phyloP scores from a whole-genome alignment of 2,329 filamentous ascomycete genomes.

The Ceratocystis ficicola region DNA sequence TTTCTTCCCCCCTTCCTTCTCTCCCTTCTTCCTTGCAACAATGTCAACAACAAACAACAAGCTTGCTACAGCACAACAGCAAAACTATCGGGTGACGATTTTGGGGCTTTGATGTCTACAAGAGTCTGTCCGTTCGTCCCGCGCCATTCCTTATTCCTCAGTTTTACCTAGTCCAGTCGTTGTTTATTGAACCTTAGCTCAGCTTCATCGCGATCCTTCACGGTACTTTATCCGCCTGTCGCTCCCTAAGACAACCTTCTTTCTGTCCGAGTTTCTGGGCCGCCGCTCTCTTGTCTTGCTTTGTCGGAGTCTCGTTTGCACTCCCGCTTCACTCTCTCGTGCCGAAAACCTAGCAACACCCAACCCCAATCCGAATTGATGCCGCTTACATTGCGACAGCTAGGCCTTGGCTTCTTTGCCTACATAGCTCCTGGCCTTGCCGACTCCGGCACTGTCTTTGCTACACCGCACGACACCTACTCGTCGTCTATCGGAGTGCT shows the following conservation, averaged over 20 bases:
- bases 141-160: not conserved
- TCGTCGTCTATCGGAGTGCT: conserved; percentile 46
- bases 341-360: not conserved
- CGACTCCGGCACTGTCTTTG: conserved; percentile 28
- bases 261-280: not conserved
- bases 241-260: not conserved
- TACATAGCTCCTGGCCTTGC: conserved; percentile 24
- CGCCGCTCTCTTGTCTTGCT: not conserved
- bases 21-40: conserved; percentile 4
- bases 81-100: not conserved
- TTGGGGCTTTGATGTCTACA: not conserved
- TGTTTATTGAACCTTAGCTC: not conserved
- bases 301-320: not conserved
- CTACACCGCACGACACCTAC: conserved; percentile 46
- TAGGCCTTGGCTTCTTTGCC: conserved; percentile 3
- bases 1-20: not conserved
- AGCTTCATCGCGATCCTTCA: not conserved
- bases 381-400: not conserved
- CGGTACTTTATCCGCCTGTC: not conserved
- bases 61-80: conserved; percentile 3
- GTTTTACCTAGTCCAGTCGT: not conserved
- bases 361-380: not conserved
- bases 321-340: not conserved
- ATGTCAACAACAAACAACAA: conserved; percentile 5
- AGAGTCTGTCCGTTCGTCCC: not conserved